Evolutionary conservation across 1,284 basidiomycete genomes (phyloP), one percentile per base, ranked within the genome.

Genomic region (Ceratobasidium sp.): DNA sequence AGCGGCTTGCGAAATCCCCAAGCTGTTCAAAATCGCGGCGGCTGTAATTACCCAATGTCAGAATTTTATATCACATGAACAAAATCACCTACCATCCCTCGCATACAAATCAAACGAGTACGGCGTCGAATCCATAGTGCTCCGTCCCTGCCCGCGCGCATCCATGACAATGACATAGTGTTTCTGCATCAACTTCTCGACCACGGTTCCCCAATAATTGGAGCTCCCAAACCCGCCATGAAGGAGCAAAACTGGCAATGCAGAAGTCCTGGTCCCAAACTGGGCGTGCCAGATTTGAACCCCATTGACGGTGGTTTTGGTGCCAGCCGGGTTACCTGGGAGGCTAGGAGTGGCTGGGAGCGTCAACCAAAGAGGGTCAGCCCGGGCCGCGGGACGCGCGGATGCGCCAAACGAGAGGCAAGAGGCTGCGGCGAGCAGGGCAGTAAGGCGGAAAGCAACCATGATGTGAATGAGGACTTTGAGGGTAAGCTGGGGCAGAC

Each of bases 141-240:
- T 57, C 22, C 55, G 32, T 5, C 55, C 55, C 25, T 57, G 55
- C 2, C 55, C 55, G 10, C 55, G 32, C 5, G 35, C 34, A 29
- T 57, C 55, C 32, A 42, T 57, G 4, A 40, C 38, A 29, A 57
- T 57, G 6, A 57, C 55, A 57, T 57, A 42, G 35, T 57, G 55
- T 5, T 57, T 27, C 35, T 57, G 38, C 55, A 57, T 57, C 3
- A 57, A 29, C 6, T 40, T 25, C 22, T 57, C 35, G 7, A 57
- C 55, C 22, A 57, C 55, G 42, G 15, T 42, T 10, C 55, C 55
- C 55, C 55, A 57, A 27, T 57, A 42, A 29, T 57, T 57, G 10
- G 55, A 57, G 55, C 55, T 57, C 32, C 55, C 55, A 32, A 57
- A 57, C 8, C 55, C 55, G n/a, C 55, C 55, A 20, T 57, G 55